These are phyloP conservation scores for Salix viminalis DNA, from an alignment of 345 rosid genomes.

Conservation along the genomic window DNA sequence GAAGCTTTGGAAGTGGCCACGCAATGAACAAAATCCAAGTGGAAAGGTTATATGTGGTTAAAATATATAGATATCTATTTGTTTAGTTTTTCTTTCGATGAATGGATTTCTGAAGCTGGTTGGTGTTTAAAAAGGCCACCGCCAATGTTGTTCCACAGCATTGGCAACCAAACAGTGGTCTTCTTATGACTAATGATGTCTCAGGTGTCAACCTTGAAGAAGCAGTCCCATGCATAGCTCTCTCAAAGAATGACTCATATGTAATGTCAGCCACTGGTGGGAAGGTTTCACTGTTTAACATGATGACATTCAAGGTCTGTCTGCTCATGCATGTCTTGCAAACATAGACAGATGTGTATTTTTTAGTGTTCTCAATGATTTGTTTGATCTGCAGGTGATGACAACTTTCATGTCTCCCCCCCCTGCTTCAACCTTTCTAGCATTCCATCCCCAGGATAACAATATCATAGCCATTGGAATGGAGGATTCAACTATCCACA, in stretches of 20 bases:
- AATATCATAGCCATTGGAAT: conserved; percentile 86
- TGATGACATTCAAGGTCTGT: conserved; percentile 86
- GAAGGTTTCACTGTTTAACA: conserved; percentile 79
- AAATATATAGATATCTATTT: neutral
- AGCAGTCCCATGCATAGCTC: conserved; percentile 84
- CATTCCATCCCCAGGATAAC: conserved; percentile 84
- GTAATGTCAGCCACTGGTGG: conserved; percentile 95
- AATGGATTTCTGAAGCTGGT: conserved; percentile 23
- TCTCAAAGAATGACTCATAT: conserved; percentile 86
- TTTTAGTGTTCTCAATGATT: neutral
- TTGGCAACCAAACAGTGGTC: conserved; percentile 94
- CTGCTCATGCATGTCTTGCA: neutral
- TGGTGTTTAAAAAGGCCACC: conserved; percentile 57
- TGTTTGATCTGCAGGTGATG: conserved; percentile 58
- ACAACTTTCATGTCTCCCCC: conserved; percentile 83
- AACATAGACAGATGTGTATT: neutral
- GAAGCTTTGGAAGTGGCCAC: conserved; percentile 75
- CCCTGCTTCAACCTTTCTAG: conserved; percentile 79
- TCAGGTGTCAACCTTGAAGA: conserved; percentile 74
- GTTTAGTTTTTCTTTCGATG: neutral
- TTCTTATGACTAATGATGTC: conserved; percentile 76
- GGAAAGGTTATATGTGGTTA: conserved; percentile 54
- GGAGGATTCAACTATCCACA: conserved; percentile 85
- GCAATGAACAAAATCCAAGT: conserved; percentile 69
- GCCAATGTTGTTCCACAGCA: conserved; percentile 65